Base-by-base conservation (phyloP, 1,139 yeast species). In the Debaryomycetaceae sp. region DNA sequence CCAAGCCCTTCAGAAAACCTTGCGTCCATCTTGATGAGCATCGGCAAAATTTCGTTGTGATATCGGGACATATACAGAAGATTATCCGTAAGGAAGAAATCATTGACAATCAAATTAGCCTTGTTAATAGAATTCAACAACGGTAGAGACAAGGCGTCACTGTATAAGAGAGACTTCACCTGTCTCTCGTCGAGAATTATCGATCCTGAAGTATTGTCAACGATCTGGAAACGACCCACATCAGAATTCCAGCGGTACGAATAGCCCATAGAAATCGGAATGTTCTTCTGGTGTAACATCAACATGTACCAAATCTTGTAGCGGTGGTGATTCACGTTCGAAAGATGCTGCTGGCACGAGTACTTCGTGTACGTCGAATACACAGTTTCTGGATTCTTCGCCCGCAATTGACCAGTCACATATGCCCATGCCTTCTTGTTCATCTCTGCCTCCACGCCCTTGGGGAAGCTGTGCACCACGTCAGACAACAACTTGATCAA, bases 301-400 rank as follows among this genome's bases (percentile, higher is more conserved):
- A 70, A 58, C 17, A 58, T 55, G 44, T 55, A 66, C 75, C 76
- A 64, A 39, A 70, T 62, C 46, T 63, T 67, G 49, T 69, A 70
- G 34, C 75, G 46, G 47, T 62, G 69, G 42, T 70, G 75, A 40
- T 65, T 68, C 23, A 70, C 76, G 45, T 68, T 66, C 20, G 54
- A 49, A 31, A 70, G 52, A 55, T 70, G 76, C 47, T 70, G 76
- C 43, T 64, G 72, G 44, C 75, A 68, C 5, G 74, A 68, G 46
- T 69, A 70, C 46, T 70, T 70, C 24, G 76, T 70, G 45, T 69
- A 70, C 2, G 76, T 70, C 6, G 73, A 67, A 49, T 70, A 70
- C 3, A 69, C 75, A 0, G 75, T 68, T 43, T 68, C 68, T 1
- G 75, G 75, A 47, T 70, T 69, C 7, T 69, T 72, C 11, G 61